A percentile compares a stretch with the other conserved stretches of the same genome.
phyloP scores from a whole-genome alignment of 1,139 yeast genomes.

The Meyerozyma sp. region DNA sequence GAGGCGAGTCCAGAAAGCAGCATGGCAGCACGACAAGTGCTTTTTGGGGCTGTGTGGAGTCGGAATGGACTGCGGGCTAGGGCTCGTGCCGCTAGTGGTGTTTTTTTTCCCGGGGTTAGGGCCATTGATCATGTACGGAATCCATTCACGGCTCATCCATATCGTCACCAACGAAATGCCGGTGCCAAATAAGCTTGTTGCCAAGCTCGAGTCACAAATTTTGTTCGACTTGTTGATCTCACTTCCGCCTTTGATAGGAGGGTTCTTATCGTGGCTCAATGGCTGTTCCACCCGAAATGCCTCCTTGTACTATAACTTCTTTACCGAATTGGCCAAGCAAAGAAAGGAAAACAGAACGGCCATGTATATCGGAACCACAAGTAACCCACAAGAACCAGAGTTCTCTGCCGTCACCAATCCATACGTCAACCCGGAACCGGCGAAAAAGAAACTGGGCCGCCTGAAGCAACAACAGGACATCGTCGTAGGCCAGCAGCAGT shows the following conservation, averaged over 20 bases:
- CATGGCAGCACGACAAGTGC: slow-evolving; percentile 85
- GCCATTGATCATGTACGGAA: slow-evolving; percentile 70
- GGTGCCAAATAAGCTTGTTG: slow-evolving; percentile 54
- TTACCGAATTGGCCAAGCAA: slow-evolving; percentile 33
- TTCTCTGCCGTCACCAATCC: slow-evolving; percentile 1
- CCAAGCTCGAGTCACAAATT: slow-evolving; percentile 72
- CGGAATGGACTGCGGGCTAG: slow-evolving; percentile 73
- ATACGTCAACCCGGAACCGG: neutral
- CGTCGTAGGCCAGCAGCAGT: slow-evolving; percentile 22
- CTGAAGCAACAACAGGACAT: neutral
- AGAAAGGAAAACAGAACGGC: slow-evolving; percentile 8
- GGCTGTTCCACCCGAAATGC: slow-evolving; percentile 90
- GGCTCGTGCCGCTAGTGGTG: slow-evolving; percentile 65
- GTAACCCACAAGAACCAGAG: neutral
- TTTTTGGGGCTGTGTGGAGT: slow-evolving; percentile 66
- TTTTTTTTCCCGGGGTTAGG: slow-evolving; percentile 71
- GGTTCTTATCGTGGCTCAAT: slow-evolving; percentile 71
- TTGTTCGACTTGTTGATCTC: slow-evolving; percentile 66
- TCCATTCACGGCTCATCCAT: slow-evolving; percentile 62
- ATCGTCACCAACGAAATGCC: slow-evolving; percentile 51
- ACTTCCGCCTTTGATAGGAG: slow-evolving; percentile 75
- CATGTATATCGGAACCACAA: neutral
- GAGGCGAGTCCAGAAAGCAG: slow-evolving; percentile 66
- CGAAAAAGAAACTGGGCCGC: slow-evolving; percentile 6
- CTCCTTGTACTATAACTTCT: slow-evolving; percentile 55